Evolutionary conservation across 2,329 filamentous ascomycete genomes (phyloP), one percentile per base, ranked within the genome.

Genomic region (Aspergillus fumigatus): DNA sequence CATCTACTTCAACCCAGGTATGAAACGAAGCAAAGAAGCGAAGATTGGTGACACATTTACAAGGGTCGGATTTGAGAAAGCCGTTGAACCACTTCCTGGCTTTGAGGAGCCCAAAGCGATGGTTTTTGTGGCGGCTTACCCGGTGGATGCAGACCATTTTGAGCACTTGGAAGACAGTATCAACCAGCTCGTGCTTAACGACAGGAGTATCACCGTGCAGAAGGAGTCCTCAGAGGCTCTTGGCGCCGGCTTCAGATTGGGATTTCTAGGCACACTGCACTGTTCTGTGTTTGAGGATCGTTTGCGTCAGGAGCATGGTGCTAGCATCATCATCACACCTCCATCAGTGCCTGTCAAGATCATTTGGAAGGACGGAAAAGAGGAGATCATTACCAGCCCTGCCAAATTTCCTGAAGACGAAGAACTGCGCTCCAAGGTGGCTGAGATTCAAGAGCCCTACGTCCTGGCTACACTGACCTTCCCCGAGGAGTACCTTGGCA

Each of bases 201-300:
- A 99, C 73, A 87, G 94, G 57, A 96, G 92, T 70, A 90, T 99
- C 32, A 96, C 92, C 3, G 79, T 97, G 49, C 89, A 92, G 65
- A 97, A 97, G 71, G 94, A 97, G 70, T 90, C 90, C 26, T 97
- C 92, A 0, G 92, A 97, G 69, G 94, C 94, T 0, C 80, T 99
- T 0, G 94, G 94, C 0, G 90, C 93, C 1, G 94, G 94, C 2
- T 99, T 94, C 88, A 87, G 94, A 48, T 78, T 99, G 10, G 94
- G 94, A 0, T 99, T 99, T 69, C 77, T 99, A 3, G 94, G 94
- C n/a, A 97, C 92, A 11, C 79, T 99, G 50, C 94, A 99, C 73
- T 97, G 94, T 76, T 97, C 92, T n/a, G 94, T 99, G 4, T 99
- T 99, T 66, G 92, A 99, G 75, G 94, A 99, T 73, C 89, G 94